A percentile compares a stretch with the other conserved stretches of the same genome.
Conservation (phyloP, 1,284 basidiomycete genomes). For the Cryptococcus sp. region DNA sequence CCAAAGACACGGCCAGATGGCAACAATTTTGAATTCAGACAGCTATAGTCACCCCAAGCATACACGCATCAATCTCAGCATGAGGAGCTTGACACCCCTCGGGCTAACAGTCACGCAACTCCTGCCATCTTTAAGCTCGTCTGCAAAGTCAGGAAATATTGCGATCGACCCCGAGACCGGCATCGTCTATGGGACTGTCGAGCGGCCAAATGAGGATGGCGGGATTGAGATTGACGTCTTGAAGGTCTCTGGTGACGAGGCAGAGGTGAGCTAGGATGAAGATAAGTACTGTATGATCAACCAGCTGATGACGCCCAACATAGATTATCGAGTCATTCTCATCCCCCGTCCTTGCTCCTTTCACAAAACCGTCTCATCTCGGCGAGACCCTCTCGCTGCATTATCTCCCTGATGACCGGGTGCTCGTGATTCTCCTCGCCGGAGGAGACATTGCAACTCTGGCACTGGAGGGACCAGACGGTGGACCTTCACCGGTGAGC, state of each 20-base stretch:
- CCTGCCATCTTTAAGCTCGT: not conserved
- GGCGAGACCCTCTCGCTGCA: conserved; percentile 61
- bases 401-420: conserved; percentile 64
- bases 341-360: conserved; percentile 34
- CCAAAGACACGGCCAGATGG: too few species aligned
- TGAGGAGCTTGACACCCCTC: conserved; percentile 16
- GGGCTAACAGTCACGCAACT: not conserved
- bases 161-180: conserved; percentile 65
- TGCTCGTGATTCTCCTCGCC: conserved; percentile 62
- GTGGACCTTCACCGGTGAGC: conserved; percentile 40
- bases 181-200: conserved; percentile 58
- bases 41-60: not conserved
- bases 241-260: conserved; percentile 39
- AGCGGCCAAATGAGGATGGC: conserved; percentile 54
- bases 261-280: conserved; percentile 18
- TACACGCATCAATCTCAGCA: not conserved
- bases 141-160: conserved; percentile 14
- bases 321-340: conserved; percentile 35
- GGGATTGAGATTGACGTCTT: conserved; percentile 62
- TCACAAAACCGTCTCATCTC: conserved; percentile 27
- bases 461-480: conserved; percentile 54
- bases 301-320: too few species aligned
- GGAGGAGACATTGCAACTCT: conserved; percentile 75
- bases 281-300: not conserved
- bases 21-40: too few species aligned